These are phyloP conservation scores for Phytophthora macrochlamydospora DNA, from an alignment of 352 stramenopile genomes.

Conservation along the genomic window DNA sequence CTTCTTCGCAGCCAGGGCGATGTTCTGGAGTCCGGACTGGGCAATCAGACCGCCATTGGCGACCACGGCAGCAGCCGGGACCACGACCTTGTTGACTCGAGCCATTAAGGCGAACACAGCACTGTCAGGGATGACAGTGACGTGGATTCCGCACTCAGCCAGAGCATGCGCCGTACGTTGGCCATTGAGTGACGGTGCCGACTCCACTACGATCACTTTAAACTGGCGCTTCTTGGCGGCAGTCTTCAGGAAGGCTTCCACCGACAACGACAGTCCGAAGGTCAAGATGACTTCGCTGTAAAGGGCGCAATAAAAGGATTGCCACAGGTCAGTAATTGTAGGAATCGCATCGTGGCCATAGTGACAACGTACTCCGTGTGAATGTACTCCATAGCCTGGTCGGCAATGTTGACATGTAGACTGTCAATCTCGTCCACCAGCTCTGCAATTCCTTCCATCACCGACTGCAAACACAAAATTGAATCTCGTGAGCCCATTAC, in stretches of 20 bases:
- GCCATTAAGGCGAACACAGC: slow-evolving; percentile 98
- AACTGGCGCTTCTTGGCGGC: slow-evolving; percentile 94
- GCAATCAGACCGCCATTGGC: slow-evolving; percentile 98
- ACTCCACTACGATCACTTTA: slow-evolving; percentile 95
- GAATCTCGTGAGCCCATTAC: not conserved
- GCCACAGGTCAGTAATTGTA: not conserved
- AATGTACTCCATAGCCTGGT: slow-evolving; percentile 96
- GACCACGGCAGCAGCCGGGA: slow-evolving; percentile 96
- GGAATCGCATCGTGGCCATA: too few species aligned
- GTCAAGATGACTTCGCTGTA: slow-evolving; percentile 95
- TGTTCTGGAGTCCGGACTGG: slow-evolving; percentile 94
- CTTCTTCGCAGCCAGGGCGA: slow-evolving; percentile 95
- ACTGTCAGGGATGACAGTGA: slow-evolving; percentile 97
- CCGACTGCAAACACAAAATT: slow-evolving; percentile 55
- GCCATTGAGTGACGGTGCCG: slow-evolving; percentile 92
- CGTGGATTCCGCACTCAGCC: slow-evolving; percentile 91
- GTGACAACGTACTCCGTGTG: slow-evolving; percentile 87
- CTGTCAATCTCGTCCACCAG: slow-evolving; percentile 96
- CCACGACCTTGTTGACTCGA: slow-evolving; percentile 97
- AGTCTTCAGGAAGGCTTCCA: slow-evolving; percentile 91
- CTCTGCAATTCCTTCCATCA: slow-evolving; percentile 96
- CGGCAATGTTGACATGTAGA: slow-evolving; percentile 95
- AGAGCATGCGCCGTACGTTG: slow-evolving; percentile 91
- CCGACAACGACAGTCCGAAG: slow-evolving; percentile 92
- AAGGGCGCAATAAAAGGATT: slow-evolving; percentile 1